Evolutionary conservation across 1,284 basidiomycete genomes (phyloP), one percentile per base, ranked within the genome.

Genomic region (Takashimella tepidaria): DNA sequence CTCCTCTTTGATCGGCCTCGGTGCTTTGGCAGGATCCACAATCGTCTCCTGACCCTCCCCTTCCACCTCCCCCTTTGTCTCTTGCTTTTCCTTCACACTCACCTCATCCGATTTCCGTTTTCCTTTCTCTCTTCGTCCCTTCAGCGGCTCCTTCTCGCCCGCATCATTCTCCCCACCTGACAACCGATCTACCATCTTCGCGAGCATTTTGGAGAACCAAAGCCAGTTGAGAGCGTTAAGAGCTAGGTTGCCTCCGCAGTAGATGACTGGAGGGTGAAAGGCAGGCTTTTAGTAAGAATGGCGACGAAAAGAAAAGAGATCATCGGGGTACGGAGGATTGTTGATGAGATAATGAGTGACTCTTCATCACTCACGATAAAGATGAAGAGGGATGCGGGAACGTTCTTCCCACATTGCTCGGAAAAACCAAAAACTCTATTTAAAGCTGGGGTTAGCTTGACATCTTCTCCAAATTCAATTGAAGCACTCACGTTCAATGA

Each of bases 141-240:
- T 8, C 31, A 37, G 16, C 31, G 31, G 10, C 31, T 16, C 10
- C 31, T 37, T 37, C 31, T 37, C 31, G 31, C 31, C 31, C 16
- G 31, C 40, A 45, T 47, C 26, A 25, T 49, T 19, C 22, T 22
- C 26, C 11, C 49, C 45, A 20, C 54, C 61, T 37, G 52, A 44
- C 8, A 63, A 20, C 23, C 59, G 46, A 4, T 52, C 57, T n/a
- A 60, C 21, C 58, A 66, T 64, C 57, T 67, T 63, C 16, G 45
- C 27, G 24, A 64, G 41, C 62, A 69, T 70, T 51, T 68, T 69
- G 50, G 60, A 67, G 47, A 70, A 70, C 69, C 69, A 69, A n/a
- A 67, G 49, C 58, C 60, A 68, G 52, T 71, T 69, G 21, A 71
- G 49, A 13, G 51, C 53, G 47, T 69, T 70, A 19, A 69, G 53